Base-by-base conservation (phyloP, 208 protist genomes). In the Trypanosoma conorhini region DNA sequence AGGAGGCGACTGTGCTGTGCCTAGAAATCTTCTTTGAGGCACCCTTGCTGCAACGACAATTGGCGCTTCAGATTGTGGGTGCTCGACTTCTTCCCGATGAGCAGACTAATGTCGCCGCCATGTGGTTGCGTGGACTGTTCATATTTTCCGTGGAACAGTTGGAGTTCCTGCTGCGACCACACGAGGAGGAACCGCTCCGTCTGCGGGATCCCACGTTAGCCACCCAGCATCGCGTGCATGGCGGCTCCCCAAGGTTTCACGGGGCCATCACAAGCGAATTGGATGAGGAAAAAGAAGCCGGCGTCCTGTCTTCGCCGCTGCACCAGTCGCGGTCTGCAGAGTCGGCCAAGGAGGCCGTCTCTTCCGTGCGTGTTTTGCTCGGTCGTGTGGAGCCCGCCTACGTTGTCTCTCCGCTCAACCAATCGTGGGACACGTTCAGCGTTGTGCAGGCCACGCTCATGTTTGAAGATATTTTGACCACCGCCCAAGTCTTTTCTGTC, bases 401-500 rank as follows among this genome's bases (percentile, higher is more conserved):
- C 58, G 57, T 79, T 13, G 77, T 90, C 21, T n/a, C 74, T 28
- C 85, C 89, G 35, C 70, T 93, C 10, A 92, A 87, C 67, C 85
- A 89, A 67, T 72, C 67, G 5, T 95, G 89, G 85, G 81, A 86
- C 67, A 84, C 77, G 0, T 79, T 68, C 31, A 81, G 77, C 44
- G 85, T 92, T 5, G 80, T 95, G 62, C 81, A 92, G 42, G 70
- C 79, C 3, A 50, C 83, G 51, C 57, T 95, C 38, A 74, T 77
- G 19, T 67, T 77, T 69, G 57, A 74, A 7, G 62, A 58, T 38
- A 57, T 55, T 24, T 51, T 72, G 4, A 58, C n/a, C n/a, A 58
- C 58, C 2, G 31, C 70, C 7, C 67, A 75, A 17, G 76, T 81
- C 24, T 70, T 82, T 59, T 82, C 74, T 54, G 70, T 92, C 26